phyloP scores from a whole-genome alignment of 495 filamentous ascomycete species.

The Penicillium bovifimosum region DNA sequence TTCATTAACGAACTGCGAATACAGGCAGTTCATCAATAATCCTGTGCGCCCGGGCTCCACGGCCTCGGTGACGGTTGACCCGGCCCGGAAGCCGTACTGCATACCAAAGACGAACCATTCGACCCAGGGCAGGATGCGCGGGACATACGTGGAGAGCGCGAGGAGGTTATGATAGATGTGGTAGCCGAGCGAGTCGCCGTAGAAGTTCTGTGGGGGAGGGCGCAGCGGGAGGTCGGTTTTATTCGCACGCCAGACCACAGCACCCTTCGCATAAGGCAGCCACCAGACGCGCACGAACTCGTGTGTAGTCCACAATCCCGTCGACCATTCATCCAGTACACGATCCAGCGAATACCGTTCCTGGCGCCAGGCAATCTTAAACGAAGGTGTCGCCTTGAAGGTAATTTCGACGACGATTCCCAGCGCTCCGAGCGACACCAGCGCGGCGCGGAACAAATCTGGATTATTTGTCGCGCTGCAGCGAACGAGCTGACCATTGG shows the following conservation, averaged over 20 bases:
- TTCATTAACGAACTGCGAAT: conserved; percentile 95
- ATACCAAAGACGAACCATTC: conserved; percentile 95
- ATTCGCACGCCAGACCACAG: conserved; percentile 81
- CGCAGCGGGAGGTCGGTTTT: conserved; percentile 55
- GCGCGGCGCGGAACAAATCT: conserved; percentile 80
- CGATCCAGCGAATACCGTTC: conserved; percentile 59
- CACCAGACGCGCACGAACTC: conserved; percentile 96
- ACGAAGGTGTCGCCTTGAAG: conserved; percentile 68
- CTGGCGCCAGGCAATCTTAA: conserved; percentile 82
- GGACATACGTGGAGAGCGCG: conserved; percentile 69
- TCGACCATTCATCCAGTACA: conserved; percentile 68
- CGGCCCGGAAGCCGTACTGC: conserved; percentile 78
- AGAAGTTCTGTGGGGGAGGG: conserved; percentile 57
- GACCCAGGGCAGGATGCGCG: conserved; percentile 72
- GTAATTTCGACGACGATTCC: conserved; percentile 88
- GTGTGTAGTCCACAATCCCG: conserved; percentile 69
- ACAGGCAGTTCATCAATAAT: conserved; percentile 92
- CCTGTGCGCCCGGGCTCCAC: conserved; percentile 76
- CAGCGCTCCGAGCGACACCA: conserved; percentile 81
- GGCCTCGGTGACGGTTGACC: conserved; percentile 59
- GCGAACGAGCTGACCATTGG: conserved; percentile 67
- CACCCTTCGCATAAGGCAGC: conserved; percentile 83
- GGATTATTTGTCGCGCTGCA: conserved; percentile 68
- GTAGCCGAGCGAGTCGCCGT: conserved; percentile 74
- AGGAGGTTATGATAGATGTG: conserved; percentile 86